Percentiles rank a stretch among this genome's conserved stretches.
phyloP scores from a whole-genome alignment of 129 eudicot genomes.

The Centella asiatica region DNA sequence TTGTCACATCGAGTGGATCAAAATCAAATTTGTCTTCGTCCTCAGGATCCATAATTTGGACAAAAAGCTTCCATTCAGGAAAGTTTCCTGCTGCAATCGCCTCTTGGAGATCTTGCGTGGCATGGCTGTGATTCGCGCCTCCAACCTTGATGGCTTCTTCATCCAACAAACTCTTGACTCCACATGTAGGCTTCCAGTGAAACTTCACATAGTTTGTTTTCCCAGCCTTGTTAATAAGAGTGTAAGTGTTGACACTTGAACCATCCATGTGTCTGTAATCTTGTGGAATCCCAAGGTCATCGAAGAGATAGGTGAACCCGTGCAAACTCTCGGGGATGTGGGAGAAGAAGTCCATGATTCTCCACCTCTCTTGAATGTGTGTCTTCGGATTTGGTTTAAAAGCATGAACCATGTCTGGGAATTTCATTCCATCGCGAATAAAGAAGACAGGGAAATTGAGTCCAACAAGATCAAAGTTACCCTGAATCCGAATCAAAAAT shows the following conservation, averaged over 20 bases:
- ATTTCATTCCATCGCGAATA: conserved; percentile 7
- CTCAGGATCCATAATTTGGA: conserved; percentile 11
- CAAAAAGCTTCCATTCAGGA: conserved; percentile 11
- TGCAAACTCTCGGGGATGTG: conserved; percentile 11
- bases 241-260: conserved; percentile 3
- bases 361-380: conserved; percentile 6
- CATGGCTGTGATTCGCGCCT: conserved; percentile 11
- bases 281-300: conserved; percentile 10
- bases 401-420: conserved; percentile 14
- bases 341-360: conserved; percentile 12
- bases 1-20: conserved; percentile 12
- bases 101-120: conserved; percentile 7
- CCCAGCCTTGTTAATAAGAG: conserved; percentile 10
- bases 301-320: conserved; percentile 8
- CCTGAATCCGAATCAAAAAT: background rate
- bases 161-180: conserved; percentile 6
- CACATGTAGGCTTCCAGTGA: conserved; percentile 10
- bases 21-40: background rate
- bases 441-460: conserved; percentile 9
- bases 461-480: conserved; percentile 7
- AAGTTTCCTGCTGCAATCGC: background rate
- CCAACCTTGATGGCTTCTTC: conserved; percentile 7
- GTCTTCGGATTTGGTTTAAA: conserved; percentile 6
- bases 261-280: conserved; percentile 13
- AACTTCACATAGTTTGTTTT: conserved; percentile 2